Evolutionary conservation across 2,329 filamentous ascomycete genomes (phyloP), one percentile per base, ranked within the genome.

Genomic region (Ophiostoma ips): DNA sequence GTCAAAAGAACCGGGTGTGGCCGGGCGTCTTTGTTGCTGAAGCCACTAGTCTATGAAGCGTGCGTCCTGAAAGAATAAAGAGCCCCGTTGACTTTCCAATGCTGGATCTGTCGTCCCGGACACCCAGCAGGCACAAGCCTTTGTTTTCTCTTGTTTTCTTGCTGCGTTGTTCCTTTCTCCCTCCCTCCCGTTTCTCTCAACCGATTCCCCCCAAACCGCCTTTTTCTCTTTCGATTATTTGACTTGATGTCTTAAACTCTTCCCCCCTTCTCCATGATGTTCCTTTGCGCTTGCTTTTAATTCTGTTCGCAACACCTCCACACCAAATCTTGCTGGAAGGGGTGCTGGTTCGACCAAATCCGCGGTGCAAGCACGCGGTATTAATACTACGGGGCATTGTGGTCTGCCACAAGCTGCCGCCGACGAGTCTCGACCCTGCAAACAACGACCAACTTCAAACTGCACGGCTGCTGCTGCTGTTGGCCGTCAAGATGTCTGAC

Each of bases 281-380:
- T 43, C 16, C 19, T 36, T 35, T 44, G 40, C 40, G 40, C 40
- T 48, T 35, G 9, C 16, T 49, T 28, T 34, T 13, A 24, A 28
- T 31, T 38, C 8, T 43, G n/a, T 43, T 43, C 24, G 40, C 40
- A 43, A 30, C 40, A 43, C 24, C 40, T 34, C n/a, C 28, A 46
- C 33, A 33, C 38, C 50, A n/a, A n/a, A 38, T 7, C 35, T 30
- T n/a, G 30, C 40, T 35, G 24, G 43, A n/a, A 30, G 40, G 46
- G 46, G 40, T 52, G 35, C 40, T 38, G 46, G 50, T 41, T 31
- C 38, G 34, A 37, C 44, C 18, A 51, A 51, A 51, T 19, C 50
- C 45, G 45, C 45, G 34, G 50, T 51, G 44, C 45, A 44, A 48
- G 50, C 50, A 48, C 50, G 45, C 50, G 50, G 45, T 48, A 48